Evolutionary conservation across 2,329 filamentous ascomycete species (phyloP).

Genomic region (Scolecobasidium constrictum): DNA sequence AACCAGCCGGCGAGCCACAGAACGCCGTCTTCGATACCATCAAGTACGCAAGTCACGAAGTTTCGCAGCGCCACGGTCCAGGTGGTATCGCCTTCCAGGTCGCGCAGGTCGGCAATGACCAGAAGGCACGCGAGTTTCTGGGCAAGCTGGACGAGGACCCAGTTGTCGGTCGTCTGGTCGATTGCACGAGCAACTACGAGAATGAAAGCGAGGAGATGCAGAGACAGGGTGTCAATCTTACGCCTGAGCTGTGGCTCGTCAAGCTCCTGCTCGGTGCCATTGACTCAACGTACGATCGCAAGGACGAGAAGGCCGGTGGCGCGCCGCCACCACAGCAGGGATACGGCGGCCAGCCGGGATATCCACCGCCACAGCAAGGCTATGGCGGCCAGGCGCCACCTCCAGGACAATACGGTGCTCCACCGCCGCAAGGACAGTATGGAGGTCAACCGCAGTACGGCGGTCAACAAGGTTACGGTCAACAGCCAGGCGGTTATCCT

Average conservation of each 20-base stretch:
- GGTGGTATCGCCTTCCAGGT: conserved; percentile 57
- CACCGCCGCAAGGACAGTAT: conserved; percentile 16
- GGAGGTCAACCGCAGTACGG: conserved; percentile 17
- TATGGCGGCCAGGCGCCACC: conserved; percentile 17
- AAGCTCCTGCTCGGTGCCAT: conserved; percentile 59
- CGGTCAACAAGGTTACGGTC: conserved; percentile 6
- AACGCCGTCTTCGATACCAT: conserved; percentile 48
- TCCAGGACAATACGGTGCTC: conserved; percentile 18
- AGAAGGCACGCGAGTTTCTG: conserved; percentile 53
- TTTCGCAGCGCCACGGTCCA: conserved; percentile 41
- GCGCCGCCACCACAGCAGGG: conserved; percentile 16
- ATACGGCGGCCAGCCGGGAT: conserved; percentile 21
- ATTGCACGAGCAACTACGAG: conserved; percentile 61
- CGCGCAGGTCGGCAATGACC: conserved; percentile 58
- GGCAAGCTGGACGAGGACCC: conserved; percentile 54
- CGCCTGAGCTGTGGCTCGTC: conserved; percentile 54
- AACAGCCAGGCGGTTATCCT: conserved; percentile 13
- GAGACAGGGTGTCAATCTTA: conserved; percentile 48
- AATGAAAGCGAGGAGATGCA: conserved; percentile 58
- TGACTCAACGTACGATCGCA: conserved; percentile 53
- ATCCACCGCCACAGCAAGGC: conserved; percentile 15
- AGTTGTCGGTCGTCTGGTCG: conserved; percentile 48
- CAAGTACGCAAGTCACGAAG: conserved; percentile 40
- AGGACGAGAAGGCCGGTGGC: conserved; percentile 47
- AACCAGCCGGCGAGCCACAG: conserved; percentile 51